A percentile compares a stretch with the other conserved stretches of the same genome.
Evolutionary conservation across 2,329 filamentous ascomycete genomes (phyloP).

Genomic region (Xylariaceae sp.): DNA sequence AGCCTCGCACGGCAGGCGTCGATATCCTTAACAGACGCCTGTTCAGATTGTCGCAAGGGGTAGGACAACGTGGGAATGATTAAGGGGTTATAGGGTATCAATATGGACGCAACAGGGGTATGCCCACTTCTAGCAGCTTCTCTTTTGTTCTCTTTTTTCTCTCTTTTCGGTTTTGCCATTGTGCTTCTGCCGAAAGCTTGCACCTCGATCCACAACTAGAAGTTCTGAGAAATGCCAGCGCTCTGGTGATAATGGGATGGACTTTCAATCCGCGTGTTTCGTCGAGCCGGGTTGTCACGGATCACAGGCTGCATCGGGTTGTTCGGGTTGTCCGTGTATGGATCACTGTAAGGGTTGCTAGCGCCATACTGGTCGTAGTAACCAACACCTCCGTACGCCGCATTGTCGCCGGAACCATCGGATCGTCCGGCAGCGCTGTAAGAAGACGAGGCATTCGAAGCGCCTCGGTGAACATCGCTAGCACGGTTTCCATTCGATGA

Average conservation of each 20-base stretch:
- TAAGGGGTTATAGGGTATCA: slow-evolving; percentile 16
- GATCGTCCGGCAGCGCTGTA: slow-evolving; percentile 82
- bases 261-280: slow-evolving; percentile 93
- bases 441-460: slow-evolving; percentile 92
- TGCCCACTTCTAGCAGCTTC: slow-evolving; percentile 1
- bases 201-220: slow-evolving; percentile 46
- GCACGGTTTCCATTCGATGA: slow-evolving; percentile 59
- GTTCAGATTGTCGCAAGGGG: background rate
- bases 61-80: slow-evolving; percentile 1
- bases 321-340: slow-evolving; percentile 47
- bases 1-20: background rate
- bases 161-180: background rate
- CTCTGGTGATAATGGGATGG: slow-evolving; percentile 85
- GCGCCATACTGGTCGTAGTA: slow-evolving; percentile 58
- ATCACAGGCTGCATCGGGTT: slow-evolving; percentile 68
- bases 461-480: slow-evolving; percentile 74
- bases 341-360: slow-evolving; percentile 53
- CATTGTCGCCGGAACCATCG: slow-evolving; percentile 55
- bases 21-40: background rate
- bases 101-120: slow-evolving; percentile 3
- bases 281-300: slow-evolving; percentile 82
- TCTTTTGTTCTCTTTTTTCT: background rate
- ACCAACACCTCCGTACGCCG: slow-evolving; percentile 43
- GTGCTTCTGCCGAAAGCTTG: background rate
- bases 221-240: slow-evolving; percentile 94